Percentiles rank a stretch among this genome's conserved stretches.
phyloP scores from a whole-genome alignment of 1,284 basidiomycete genomes.

The Trichosporon faecale region DNA sequence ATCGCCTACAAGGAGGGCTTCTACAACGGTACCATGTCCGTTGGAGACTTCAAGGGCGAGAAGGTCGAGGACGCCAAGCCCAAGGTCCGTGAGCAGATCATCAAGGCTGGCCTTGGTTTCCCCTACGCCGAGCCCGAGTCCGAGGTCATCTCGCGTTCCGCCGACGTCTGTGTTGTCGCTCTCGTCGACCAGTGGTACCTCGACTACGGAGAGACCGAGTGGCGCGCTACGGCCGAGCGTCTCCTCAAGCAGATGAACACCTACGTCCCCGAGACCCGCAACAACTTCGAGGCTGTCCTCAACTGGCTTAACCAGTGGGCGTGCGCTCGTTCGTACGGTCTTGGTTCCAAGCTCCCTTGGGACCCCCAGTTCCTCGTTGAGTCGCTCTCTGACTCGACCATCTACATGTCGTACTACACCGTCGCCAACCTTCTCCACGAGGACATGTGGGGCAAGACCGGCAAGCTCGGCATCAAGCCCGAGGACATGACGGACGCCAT shows the following conservation, averaged over 20 bases:
- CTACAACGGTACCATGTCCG: slow-evolving; percentile 85
- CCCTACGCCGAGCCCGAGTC: slow-evolving; percentile 96
- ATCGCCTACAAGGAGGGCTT: slow-evolving; percentile 98
- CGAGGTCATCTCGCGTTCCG: slow-evolving; percentile 80
- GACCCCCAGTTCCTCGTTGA: slow-evolving; percentile 96
- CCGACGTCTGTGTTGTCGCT: slow-evolving; percentile 95
- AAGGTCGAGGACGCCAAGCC: slow-evolving; percentile 86
- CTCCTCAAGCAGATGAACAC: slow-evolving; percentile 83
- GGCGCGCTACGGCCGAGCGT: slow-evolving; percentile 83
- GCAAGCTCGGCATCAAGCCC: slow-evolving; percentile 77
- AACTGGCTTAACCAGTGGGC: slow-evolving; percentile 99
- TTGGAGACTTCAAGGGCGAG: slow-evolving; percentile 84
- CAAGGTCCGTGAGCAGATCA: slow-evolving; percentile 82
- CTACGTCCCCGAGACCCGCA: slow-evolving; percentile 81
- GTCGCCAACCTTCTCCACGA: slow-evolving; percentile 83
- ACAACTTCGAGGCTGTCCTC: slow-evolving; percentile 87
- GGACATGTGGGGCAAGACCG: slow-evolving; percentile 74
- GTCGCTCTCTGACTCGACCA: slow-evolving; percentile 93
- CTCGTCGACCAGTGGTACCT: slow-evolving; percentile 99
- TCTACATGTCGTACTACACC: slow-evolving; percentile 99
- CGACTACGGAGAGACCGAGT: slow-evolving; percentile 88
- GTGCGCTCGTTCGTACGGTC: slow-evolving; percentile 92
- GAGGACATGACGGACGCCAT: slow-evolving; percentile 96
- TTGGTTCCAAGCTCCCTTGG: slow-evolving; percentile 96
- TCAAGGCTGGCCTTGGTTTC: slow-evolving; percentile 72